Conservation (phyloP, 2,329 filamentous ascomycete genomes). For the Fusarium ambrosium region DNA sequence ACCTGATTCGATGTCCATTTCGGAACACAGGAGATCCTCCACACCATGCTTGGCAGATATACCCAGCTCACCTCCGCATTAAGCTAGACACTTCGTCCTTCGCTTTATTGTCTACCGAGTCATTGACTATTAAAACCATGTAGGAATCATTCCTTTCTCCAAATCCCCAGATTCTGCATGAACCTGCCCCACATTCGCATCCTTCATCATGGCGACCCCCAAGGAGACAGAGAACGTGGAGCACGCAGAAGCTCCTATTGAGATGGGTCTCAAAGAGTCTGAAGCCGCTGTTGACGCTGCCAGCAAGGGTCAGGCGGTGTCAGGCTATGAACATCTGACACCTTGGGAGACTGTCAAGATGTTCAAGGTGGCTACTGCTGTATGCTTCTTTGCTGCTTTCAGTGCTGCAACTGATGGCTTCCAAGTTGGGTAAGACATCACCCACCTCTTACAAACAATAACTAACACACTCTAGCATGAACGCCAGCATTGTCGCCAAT, state of each 20-base stretch:
- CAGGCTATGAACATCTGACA: not conserved
- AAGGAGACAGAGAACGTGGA: not conserved
- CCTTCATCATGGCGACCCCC: not conserved
- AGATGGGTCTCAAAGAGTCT: conserved; percentile 1
- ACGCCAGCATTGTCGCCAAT: not conserved
- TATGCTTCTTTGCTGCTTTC: not conserved
- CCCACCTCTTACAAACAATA: too few relatives aligned
- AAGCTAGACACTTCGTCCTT: not conserved
- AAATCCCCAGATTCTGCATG: not conserved
- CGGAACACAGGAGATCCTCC: not conserved
- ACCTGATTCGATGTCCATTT: not conserved
- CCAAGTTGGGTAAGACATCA: not conserved
- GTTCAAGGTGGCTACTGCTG: not conserved
- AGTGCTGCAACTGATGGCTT: conserved; percentile 1
- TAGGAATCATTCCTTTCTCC: not conserved
- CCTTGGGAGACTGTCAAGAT: not conserved
- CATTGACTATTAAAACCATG: not conserved
- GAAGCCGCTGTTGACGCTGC: not conserved
- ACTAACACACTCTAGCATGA: too few relatives aligned
- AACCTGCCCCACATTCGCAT: not conserved
- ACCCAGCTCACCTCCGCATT: not conserved
- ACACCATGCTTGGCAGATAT: not conserved
- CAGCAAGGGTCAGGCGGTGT: not conserved
- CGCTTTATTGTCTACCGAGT: not conserved
- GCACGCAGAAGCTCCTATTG: not conserved